Evolutionary conservation across 2,329 filamentous ascomycete genomes (phyloP), one percentile per base, ranked within the genome.

Genomic region (Diaporthe helianthi): DNA sequence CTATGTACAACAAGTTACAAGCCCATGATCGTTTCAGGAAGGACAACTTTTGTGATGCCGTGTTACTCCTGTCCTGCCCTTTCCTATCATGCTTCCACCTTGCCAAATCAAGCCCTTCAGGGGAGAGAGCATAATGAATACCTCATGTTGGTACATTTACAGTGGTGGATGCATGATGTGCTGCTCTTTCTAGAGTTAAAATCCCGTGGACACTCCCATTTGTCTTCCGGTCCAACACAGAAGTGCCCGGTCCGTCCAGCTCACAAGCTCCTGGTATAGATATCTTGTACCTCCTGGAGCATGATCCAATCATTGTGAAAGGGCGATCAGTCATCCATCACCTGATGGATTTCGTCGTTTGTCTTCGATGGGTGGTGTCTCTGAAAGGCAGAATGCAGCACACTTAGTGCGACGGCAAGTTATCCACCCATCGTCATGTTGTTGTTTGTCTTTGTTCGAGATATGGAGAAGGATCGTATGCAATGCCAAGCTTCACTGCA

Each of bases 1-100:
- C 71, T 73, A 71, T 72, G 71, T 58, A 73, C 73, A 70, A 69
- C 70, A 38, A 38, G 17, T 54, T 67, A 67, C 38, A 55, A 67
- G 24, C 36, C 52, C 65, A 38, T 61, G 19, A 49, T 38, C 65
- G 17, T 17, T 31, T 31, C 44, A 33, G 41, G 44, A 46, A 49
- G 31, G 17, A 46, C 41, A 54, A 38, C 29, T 58, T 58, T 58
- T 67, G 44, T 17, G 33, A 51, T 58, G 52, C 65, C 65, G 10
- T 41, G n/a, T 49, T 67, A 41, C 52, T 67, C 65, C 65, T 49
- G 31, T 7, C 33, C 54, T 26, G 19, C 41, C 54, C 46, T 49
- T 38, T 38, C 13, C 36, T 38, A 15, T 38, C 36, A 38, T 38
- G 29, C 65, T 53, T 38, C 52, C 41, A 58, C 22, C 33, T 22